Conservation (phyloP, 108 stramenopile genomes). For the Nitzschia sp. region DNA sequence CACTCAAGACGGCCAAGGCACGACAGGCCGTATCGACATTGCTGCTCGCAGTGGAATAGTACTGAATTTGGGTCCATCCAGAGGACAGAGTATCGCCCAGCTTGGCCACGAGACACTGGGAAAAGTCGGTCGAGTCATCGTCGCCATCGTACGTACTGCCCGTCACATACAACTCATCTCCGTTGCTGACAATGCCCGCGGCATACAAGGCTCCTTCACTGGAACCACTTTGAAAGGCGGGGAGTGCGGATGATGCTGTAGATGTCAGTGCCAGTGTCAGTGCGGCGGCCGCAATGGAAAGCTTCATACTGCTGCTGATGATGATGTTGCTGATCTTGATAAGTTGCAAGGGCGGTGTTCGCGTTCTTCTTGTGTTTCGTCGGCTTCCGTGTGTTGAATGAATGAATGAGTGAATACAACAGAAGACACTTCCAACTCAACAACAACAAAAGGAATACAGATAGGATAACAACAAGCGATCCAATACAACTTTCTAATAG, state of each 20-base stretch:
- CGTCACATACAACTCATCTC: constrained; percentile 6
- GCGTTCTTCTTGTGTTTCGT: too few species aligned
- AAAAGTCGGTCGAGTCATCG: neutral
- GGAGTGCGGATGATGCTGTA: neutral
- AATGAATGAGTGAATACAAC: too few species aligned
- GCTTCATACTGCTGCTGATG: too few species aligned
- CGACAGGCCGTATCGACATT: constrained; percentile 7
- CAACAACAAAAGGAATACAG: too few species aligned
- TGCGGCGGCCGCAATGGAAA: neutral
- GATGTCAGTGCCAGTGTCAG: neutral
- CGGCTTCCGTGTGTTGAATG: too few species aligned
- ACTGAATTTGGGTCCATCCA: neutral
- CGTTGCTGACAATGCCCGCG: constrained; percentile 7
- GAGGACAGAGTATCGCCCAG: neutral
- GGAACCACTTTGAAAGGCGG: constrained; percentile 14
- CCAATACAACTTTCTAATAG: too few species aligned
- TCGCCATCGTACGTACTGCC: constrained; percentile 19
- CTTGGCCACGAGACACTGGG: constrained; percentile 2
- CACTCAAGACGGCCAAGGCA: neutral
- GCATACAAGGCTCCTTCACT: constrained; percentile 16
- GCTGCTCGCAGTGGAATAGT: neutral
- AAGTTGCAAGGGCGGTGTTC: too few species aligned
- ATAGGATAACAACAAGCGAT: too few species aligned
- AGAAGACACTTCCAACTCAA: too few species aligned
- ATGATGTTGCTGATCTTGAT: too few species aligned